These are phyloP conservation scores for Penicillium odoratum DNA, from an alignment of 495 filamentous ascomycete species.

Conservation along the genomic window DNA sequence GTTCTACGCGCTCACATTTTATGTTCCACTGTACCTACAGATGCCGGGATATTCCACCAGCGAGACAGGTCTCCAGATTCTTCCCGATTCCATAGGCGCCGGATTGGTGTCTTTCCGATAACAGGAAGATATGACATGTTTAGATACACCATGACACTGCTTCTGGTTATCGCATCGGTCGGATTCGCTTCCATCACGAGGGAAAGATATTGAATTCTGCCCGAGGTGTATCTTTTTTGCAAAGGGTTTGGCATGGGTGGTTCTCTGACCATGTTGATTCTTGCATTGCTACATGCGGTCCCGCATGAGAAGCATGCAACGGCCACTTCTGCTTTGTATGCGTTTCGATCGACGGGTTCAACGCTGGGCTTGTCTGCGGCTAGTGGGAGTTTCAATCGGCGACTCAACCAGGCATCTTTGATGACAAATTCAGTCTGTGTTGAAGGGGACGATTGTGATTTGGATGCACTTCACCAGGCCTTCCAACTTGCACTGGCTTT, in stretches of 20 bases:
- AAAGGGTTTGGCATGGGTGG: slow-evolving; percentile 18
- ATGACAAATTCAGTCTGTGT: slow-evolving; percentile 1
- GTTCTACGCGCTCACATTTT: slow-evolving; percentile 14
- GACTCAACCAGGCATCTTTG: slow-evolving; percentile 3
- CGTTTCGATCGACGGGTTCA: slow-evolving; percentile 17
- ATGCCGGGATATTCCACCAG: slow-evolving; percentile 15
- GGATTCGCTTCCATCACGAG: slow-evolving; percentile 6
- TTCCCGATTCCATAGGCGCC: slow-evolving; percentile 15
- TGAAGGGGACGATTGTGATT: slow-evolving; percentile 9
- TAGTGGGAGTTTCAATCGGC: slow-evolving; percentile 9
- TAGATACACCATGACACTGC: slow-evolving; percentile 7
- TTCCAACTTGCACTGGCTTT: neutral
- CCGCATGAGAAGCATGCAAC: slow-evolving; percentile 17
- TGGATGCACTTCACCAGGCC: slow-evolving; percentile 12
- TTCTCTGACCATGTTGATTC: slow-evolving; percentile 13
- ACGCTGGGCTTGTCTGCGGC: slow-evolving; percentile 16
- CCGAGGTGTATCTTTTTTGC: slow-evolving; percentile 14
- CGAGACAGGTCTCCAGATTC: slow-evolving; percentile 11
- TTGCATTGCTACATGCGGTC: slow-evolving; percentile 17
- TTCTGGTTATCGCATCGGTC: slow-evolving; percentile 8
- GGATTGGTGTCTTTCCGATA: slow-evolving; percentile 12
- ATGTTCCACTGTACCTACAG: slow-evolving; percentile 19
- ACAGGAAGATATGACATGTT: slow-evolving; percentile 12
- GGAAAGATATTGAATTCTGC: slow-evolving; percentile 8
- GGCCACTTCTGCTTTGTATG: slow-evolving; percentile 18